A percentile compares a stretch with the other conserved stretches of the same genome.
Evolutionary conservation across 2,329 filamentous ascomycete genomes (phyloP).

Genomic region (Colletotrichum abscissum): DNA sequence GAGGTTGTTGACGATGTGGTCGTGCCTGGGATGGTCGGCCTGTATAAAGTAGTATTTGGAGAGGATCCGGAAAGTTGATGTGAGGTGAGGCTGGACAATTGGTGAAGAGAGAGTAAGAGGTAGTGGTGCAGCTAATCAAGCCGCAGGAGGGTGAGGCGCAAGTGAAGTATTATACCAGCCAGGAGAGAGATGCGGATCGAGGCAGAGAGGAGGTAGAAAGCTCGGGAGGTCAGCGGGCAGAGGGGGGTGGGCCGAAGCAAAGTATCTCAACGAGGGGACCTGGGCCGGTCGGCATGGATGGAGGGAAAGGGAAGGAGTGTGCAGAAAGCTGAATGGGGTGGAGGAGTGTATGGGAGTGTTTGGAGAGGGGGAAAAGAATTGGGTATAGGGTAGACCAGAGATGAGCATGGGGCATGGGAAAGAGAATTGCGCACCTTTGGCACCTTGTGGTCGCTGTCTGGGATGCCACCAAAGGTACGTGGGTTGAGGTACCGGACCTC

Average conservation of each 20-base stretch:
- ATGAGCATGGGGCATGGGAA: conserved; percentile 32
- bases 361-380: conserved; percentile 19
- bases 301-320: not conserved
- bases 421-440: conserved; percentile 35
- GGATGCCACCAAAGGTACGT: conserved; percentile 30
- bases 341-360: conserved; percentile 24
- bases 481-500: conserved; percentile 27
- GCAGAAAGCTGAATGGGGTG: conserved; percentile 17
- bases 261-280: conserved; percentile 7
- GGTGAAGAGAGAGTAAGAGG: not conserved
- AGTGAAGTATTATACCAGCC: conserved; percentile 30
- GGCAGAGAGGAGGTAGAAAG: conserved; percentile 11
- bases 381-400: conserved; percentile 1
- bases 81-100: not conserved
- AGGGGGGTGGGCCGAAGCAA: conserved; percentile 31
- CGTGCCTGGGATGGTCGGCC: not conserved
- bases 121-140: not conserved
- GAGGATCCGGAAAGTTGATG: not conserved
- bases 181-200: not conserved
- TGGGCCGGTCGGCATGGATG: conserved; percentile 17
- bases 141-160: conserved; percentile 24
- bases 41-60: not conserved
- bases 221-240: conserved; percentile 32
- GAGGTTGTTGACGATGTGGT: not conserved
- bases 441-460: conserved; percentile 14